Conservation (phyloP, 495 filamentous ascomycete genomes). For the Daldinia grandis region DNA sequence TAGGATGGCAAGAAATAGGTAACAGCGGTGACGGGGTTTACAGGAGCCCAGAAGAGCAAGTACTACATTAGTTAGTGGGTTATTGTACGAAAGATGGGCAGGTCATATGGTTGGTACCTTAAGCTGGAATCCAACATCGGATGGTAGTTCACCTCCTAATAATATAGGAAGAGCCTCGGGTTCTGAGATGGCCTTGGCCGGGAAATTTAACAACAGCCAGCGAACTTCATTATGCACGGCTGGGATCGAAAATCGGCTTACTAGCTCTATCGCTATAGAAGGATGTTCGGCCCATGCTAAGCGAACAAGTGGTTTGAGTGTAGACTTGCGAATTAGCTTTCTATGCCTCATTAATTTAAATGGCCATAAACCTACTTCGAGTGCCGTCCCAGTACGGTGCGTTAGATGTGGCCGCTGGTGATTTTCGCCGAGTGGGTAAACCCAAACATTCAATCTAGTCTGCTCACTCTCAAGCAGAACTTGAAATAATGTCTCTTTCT, state of each 20-base stretch:
- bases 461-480: conserved; percentile 86
- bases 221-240: conserved; percentile 78
- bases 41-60: conserved; percentile 91
- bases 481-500: conserved; percentile 81
- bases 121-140: conserved; percentile 82
- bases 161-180: conserved; percentile 84
- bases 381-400: conserved; percentile 51
- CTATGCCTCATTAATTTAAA: background rate
- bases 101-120: conserved; percentile 64
- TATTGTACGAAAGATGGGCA: background rate
- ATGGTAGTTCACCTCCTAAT: conserved; percentile 75
- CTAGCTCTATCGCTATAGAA: conserved; percentile 82
- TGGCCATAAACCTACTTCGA: conserved; percentile 56
- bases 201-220: conserved; percentile 78
- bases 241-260: conserved; percentile 77
- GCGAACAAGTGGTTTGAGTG: conserved; percentile 67
- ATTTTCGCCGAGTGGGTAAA: conserved; percentile 77
- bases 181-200: conserved; percentile 79
- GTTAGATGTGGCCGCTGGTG: conserved; percentile 42
- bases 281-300: conserved; percentile 89
- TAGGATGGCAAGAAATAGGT: conserved; percentile 94
- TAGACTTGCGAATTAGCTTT: conserved; percentile 50
- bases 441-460: conserved; percentile 85
- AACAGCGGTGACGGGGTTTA: conserved; percentile 90
- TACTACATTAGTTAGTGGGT: conserved; percentile 67